A percentile compares a stretch with the other conserved stretches of the same genome.
These are phyloP conservation scores for Aspergillus glaucus DNA, from an alignment of 2,329 filamentous ascomycete genomes.

Conservation along the genomic window DNA sequence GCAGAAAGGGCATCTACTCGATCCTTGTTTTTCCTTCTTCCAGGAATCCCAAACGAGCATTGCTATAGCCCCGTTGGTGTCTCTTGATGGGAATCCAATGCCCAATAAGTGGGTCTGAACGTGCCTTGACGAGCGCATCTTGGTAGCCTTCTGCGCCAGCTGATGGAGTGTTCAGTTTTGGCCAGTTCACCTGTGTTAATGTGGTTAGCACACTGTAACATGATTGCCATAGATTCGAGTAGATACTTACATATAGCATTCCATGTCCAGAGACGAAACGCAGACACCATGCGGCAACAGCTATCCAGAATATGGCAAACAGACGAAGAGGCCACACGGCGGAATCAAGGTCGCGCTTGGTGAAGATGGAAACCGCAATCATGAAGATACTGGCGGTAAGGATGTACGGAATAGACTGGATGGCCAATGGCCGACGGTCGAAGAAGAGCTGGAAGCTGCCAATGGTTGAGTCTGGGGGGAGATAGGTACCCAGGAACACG, in stretches of 20 bases:
- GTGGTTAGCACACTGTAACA: conserved; percentile 3
- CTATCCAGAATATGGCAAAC: conserved; percentile 72
- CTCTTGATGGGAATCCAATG: conserved; percentile 54
- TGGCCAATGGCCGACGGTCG: conserved; percentile 75
- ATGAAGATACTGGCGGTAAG: conserved; percentile 82
- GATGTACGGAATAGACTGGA: conserved; percentile 91
- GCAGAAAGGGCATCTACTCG: conserved; percentile 46
- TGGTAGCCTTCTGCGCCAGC: conserved; percentile 84
- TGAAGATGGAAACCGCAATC: conserved; percentile 67
- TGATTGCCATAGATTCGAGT: not conserved
- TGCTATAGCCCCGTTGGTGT: conserved; percentile 79
- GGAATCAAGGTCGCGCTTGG: conserved; percentile 63
- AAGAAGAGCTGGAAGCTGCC: conserved; percentile 70
- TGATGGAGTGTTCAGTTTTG: conserved; percentile 82
- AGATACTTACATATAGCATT: conserved; percentile 78
- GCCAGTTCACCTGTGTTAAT: conserved; percentile 79
- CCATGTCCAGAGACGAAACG: conserved; percentile 78
- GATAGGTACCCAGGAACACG: conserved; percentile 81
- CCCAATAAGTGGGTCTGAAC: conserved; percentile 76
- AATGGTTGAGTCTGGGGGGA: conserved; percentile 64
- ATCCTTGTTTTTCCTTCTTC: conserved; percentile 99
- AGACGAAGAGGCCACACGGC: conserved; percentile 74
- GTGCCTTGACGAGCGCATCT: conserved; percentile 74
- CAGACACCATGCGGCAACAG: conserved; percentile 62
- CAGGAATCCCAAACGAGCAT: conserved; percentile 71